Percentiles rank a stretch among this genome's conserved stretches.
Conservation (phyloP, 2,329 filamentous ascomycete species). For the Alternaria rosae region DNA sequence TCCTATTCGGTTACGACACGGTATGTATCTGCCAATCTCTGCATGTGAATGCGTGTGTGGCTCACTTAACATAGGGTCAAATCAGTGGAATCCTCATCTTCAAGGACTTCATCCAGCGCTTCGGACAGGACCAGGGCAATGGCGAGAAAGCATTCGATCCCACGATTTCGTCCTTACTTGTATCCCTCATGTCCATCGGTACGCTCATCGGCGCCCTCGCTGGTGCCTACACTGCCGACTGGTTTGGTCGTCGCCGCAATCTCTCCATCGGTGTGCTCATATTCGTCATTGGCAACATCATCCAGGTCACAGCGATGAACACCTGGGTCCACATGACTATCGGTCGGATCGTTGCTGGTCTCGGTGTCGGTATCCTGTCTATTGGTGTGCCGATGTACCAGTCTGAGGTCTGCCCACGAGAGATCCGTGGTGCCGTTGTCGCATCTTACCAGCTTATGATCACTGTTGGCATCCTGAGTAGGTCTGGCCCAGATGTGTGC, state of each 20-base stretch:
- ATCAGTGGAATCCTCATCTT: slow-evolving; percentile 52
- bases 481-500: neutral
- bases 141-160: slow-evolving; percentile 51
- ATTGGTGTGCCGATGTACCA: slow-evolving; percentile 73
- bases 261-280: slow-evolving; percentile 58
- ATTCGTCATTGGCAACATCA: slow-evolving; percentile 53
- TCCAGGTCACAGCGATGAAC: slow-evolving; percentile 52
- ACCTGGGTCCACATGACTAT: slow-evolving; percentile 59
- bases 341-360: slow-evolving; percentile 53
- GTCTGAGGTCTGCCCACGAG: slow-evolving; percentile 67
- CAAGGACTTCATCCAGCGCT: slow-evolving; percentile 63
- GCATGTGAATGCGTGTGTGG: neutral
- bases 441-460: slow-evolving; percentile 57
- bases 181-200: slow-evolving; percentile 49
- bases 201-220: slow-evolving; percentile 53
- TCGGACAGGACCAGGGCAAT: slow-evolving; percentile 57
- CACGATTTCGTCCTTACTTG: slow-evolving; percentile 55
- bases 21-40: slow-evolving; percentile 34
- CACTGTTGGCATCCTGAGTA: slow-evolving; percentile 51
- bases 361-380: slow-evolving; percentile 55
- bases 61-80: slow-evolving; percentile 31
- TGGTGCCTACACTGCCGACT: slow-evolving; percentile 61
- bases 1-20: slow-evolving; percentile 70
- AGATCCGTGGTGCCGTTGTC: slow-evolving; percentile 71
- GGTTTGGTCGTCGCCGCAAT: slow-evolving; percentile 56